Evolutionary conservation across 1,139 yeast genomes (phyloP).

Genomic region (Waltiozyma sp.): DNA sequence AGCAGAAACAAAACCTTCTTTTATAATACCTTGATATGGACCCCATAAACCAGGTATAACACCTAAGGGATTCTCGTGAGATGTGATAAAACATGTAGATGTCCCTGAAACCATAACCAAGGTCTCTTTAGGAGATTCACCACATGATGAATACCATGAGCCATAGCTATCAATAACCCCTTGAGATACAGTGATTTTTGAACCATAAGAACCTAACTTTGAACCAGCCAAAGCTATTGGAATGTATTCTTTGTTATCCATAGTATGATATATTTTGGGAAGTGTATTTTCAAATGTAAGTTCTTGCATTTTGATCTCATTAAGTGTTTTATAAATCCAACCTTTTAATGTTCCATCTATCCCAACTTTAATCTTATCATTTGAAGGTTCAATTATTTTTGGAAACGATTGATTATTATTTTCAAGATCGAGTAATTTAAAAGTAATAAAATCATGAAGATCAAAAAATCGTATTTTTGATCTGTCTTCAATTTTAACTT

Average conservation of each 20-base stretch:
- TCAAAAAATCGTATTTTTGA: conserved; percentile 33
- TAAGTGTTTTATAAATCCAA: conserved; percentile 28
- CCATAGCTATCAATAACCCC: conserved; percentile 52
- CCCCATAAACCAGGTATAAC: conserved; percentile 45
- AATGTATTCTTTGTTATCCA: not conserved
- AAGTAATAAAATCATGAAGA: conserved; percentile 39
- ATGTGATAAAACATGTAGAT: conserved; percentile 41
- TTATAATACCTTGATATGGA: conserved; percentile 30
- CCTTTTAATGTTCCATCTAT: conserved; percentile 51
- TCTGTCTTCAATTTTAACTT: conserved; percentile 9
- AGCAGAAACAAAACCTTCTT: conserved; percentile 28
- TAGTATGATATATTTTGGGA: conserved; percentile 12
- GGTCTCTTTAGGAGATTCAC: conserved; percentile 13
- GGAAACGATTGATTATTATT: too few relatives aligned
- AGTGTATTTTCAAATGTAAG: conserved; percentile 13
- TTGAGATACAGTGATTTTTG: conserved; percentile 23
- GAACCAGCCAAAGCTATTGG: conserved; percentile 20
- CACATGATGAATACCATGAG: conserved; percentile 35
- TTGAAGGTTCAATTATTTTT: too few relatives aligned
- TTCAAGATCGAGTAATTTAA: conserved; percentile 21
- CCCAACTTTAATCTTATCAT: conserved; percentile 18
- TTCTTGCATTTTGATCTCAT: conserved; percentile 12
- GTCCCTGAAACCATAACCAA: conserved; percentile 51
- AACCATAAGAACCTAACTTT: conserved; percentile 6
- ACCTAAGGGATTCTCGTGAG: conserved; percentile 11